phyloP scores from a whole-genome alignment of 2,329 filamentous ascomycete genomes.

The Fusarium pilosicola region DNA sequence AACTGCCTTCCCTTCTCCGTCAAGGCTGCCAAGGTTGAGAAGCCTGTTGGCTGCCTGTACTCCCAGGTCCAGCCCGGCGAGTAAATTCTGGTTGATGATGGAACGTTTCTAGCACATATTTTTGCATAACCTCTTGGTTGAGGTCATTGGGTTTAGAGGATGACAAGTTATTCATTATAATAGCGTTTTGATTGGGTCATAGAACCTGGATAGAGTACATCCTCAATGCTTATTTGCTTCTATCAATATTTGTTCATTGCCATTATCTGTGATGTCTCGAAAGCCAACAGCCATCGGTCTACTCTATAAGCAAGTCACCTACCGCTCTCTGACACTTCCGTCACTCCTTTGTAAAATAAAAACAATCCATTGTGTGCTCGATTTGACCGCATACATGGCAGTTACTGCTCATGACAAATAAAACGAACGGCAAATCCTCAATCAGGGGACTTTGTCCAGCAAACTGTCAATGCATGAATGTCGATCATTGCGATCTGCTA shows the following conservation, averaged over 20 bases:
- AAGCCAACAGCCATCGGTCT: background rate
- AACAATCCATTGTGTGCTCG: fast-evolving
- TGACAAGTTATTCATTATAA: background rate
- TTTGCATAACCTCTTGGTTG: background rate
- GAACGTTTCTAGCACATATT: background rate
- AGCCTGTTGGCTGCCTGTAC: slow-evolving; percentile 53
- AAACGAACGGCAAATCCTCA: background rate
- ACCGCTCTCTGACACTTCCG: background rate
- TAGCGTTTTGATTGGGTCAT: background rate
- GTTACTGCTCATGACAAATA: background rate
- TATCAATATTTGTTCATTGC: background rate
- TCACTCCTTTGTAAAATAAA: background rate
- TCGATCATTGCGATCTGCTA: background rate
- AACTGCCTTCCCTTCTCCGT: slow-evolving; percentile 51
- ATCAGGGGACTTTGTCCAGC: background rate
- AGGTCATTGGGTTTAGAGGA: background rate
- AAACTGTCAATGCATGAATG: background rate
- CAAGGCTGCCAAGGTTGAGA: slow-evolving; percentile 42
- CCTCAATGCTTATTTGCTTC: slow-evolving; percentile 1
- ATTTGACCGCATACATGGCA: background rate
- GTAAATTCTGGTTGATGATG: background rate
- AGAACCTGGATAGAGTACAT: slow-evolving; percentile 9
- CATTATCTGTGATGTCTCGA: background rate
- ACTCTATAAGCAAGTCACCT: fast-evolving
- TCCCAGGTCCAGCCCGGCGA: slow-evolving; percentile 15